phyloP scores from a whole-genome alignment of 2,329 filamentous ascomycete genomes.

The Albophoma yamanashiensis region DNA sequence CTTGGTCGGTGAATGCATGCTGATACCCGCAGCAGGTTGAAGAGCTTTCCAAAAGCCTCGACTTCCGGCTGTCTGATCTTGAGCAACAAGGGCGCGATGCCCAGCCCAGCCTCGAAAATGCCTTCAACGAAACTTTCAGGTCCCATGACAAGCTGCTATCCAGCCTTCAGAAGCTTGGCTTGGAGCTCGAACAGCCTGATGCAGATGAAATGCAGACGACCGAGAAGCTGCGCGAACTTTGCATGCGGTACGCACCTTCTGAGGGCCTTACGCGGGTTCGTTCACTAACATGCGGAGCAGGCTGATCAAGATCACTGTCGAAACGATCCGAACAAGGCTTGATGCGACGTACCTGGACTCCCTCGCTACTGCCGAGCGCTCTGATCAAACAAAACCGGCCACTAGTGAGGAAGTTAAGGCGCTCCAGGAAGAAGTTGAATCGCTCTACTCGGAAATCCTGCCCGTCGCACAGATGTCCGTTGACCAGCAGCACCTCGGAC shows the following conservation, averaged over 20 bases:
- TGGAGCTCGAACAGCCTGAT: constrained; percentile 44
- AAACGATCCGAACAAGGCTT: constrained; percentile 41
- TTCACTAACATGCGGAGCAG: constrained; percentile 15
- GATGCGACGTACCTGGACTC: constrained; percentile 45
- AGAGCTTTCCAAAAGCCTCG: constrained; percentile 34
- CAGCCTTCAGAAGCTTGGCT: constrained; percentile 55
- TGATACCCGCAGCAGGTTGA: constrained; percentile 26
- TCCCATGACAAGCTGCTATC: constrained; percentile 56
- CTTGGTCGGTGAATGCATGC: background rate
- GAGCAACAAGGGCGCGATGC: constrained; percentile 39
- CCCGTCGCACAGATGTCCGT: constrained; percentile 62
- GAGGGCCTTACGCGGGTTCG: too few relatives aligned
- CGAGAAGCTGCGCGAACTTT: constrained; percentile 47
- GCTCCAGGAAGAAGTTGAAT: constrained; percentile 56
- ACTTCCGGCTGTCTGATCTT: constrained; percentile 34
- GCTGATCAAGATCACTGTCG: constrained; percentile 46
- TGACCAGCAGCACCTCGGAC: constrained; percentile 55
- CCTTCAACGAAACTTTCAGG: constrained; percentile 37
- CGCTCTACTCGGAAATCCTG: constrained; percentile 57
- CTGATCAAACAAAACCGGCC: constrained; percentile 14
- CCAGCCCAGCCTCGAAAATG: constrained; percentile 33
- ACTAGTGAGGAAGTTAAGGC: constrained; percentile 32
- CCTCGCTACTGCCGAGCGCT: constrained; percentile 19
- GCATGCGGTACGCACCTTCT: constrained; percentile 32
- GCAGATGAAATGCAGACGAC: constrained; percentile 41